Conservation (phyloP, 176 grass and related monocot species). For the Saccharum spontaneum region DNA sequence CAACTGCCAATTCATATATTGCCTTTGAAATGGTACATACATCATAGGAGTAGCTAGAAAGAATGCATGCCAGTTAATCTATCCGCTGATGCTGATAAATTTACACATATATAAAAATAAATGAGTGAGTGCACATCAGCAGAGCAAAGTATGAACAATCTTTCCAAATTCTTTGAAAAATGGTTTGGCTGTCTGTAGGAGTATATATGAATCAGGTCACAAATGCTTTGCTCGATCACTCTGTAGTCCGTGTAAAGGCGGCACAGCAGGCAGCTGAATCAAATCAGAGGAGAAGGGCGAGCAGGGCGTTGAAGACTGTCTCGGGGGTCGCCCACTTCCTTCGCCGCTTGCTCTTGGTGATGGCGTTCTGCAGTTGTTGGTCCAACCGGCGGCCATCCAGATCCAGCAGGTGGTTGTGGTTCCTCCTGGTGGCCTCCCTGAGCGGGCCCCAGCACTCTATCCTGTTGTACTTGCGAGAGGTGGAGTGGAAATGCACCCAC, state of each 20-base stretch:
- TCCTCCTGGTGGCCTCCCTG: conserved; percentile 51
- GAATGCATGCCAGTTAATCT: too few species aligned
- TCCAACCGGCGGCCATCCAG: conserved; percentile 42
- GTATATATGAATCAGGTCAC: too few species aligned
- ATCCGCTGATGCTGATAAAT: too few species aligned
- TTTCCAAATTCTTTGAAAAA: too few species aligned
- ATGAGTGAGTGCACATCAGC: too few species aligned
- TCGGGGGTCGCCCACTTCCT: conserved; percentile 46
- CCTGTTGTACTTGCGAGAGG: conserved; percentile 70
- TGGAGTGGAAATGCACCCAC: conserved; percentile 90
- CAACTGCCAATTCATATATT: too few species aligned
- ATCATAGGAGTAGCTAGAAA: too few species aligned
- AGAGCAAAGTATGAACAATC: too few species aligned
- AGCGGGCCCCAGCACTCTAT: conserved; percentile 91
- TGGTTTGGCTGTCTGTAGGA: too few species aligned
- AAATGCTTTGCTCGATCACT: not conserved
- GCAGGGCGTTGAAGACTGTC: conserved; percentile 68
- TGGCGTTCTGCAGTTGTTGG: conserved; percentile 31
- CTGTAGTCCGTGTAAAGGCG: not conserved
- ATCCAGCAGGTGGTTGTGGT: conserved; percentile 20
- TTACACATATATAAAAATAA: too few species aligned
- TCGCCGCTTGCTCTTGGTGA: conserved; percentile 29
- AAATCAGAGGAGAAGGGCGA: conserved; percentile 70
- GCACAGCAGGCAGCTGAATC: not conserved
- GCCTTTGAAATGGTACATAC: too few species aligned